These are phyloP conservation scores for Fusarium paranaense DNA, from an alignment of 2,329 filamentous ascomycete genomes.

Conservation along the genomic window DNA sequence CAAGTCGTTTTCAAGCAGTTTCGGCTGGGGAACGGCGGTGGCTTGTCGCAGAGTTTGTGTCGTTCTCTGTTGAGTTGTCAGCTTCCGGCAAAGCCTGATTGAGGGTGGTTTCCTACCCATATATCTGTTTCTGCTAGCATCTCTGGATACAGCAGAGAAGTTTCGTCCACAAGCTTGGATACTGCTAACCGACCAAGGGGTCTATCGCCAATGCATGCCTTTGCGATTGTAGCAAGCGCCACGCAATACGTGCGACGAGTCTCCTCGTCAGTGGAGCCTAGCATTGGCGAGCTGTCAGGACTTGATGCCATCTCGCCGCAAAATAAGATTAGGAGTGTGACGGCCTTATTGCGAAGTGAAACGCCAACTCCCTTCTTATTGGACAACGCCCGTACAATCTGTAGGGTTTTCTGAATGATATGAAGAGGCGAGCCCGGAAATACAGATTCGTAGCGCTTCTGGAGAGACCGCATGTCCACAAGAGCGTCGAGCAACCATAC, in stretches of 20 bases:
- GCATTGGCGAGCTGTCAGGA: conserved; percentile 47
- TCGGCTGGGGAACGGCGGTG: conserved; percentile 31
- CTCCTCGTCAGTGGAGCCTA: conserved; percentile 42
- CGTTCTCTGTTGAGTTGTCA: conserved; percentile 46
- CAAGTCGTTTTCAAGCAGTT: conserved; percentile 37
- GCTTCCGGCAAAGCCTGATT: not conserved
- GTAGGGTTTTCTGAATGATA: conserved; percentile 53
- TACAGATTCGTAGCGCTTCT: conserved; percentile 52
- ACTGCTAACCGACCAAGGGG: conserved; percentile 54
- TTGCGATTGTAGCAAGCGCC: conserved; percentile 53
- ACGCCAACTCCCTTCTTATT: conserved; percentile 22
- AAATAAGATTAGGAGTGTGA: conserved; percentile 54
- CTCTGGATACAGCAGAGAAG: conserved; percentile 50
- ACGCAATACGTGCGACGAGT: conserved; percentile 52
- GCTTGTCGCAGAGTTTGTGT: conserved; percentile 45
- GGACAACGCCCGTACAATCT: conserved; percentile 45
- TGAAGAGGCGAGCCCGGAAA: conserved; percentile 48
- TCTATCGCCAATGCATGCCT: conserved; percentile 48
- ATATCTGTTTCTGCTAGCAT: conserved; percentile 54
- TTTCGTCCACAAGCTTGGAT: conserved; percentile 57
- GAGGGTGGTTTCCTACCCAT: conserved; percentile 50
- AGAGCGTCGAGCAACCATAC: conserved; percentile 64
- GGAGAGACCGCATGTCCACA: conserved; percentile 55
- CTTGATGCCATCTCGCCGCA: conserved; percentile 55
- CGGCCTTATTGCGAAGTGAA: conserved; percentile 51